Evolutionary conservation across 2,329 filamentous ascomycete genomes (phyloP).

Genomic region (Dactylonectria estremocensis): DNA sequence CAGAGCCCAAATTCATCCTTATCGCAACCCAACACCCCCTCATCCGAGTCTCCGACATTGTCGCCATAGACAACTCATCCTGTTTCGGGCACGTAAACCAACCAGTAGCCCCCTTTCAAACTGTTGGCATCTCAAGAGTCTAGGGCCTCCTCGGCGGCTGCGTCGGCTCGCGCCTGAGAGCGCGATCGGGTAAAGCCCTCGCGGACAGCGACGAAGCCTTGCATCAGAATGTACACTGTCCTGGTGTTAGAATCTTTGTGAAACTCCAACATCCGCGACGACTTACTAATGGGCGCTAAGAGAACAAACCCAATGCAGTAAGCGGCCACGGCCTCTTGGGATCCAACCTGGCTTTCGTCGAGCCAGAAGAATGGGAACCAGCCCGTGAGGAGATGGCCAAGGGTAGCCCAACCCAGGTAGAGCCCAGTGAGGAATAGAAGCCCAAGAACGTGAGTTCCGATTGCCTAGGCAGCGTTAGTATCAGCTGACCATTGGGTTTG

Average conservation of each 20-base stretch:
- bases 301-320: conserved; percentile 63
- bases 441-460: conserved; percentile 60
- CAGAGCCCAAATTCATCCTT: not conserved
- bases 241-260: conserved; percentile 35
- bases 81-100: not conserved
- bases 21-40: conserved; percentile 1
- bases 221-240: conserved; percentile 64
- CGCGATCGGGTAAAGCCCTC: conserved; percentile 56
- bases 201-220: conserved; percentile 65
- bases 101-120: not conserved
- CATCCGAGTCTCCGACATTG: not conserved
- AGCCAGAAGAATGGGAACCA: conserved; percentile 67
- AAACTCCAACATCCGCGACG: not conserved
- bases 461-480: conserved; percentile 55
- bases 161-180: conserved; percentile 43
- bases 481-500: not conserved
- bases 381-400: conserved; percentile 63
- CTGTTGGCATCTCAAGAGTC: conserved; percentile 30
- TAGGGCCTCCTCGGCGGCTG: conserved; percentile 45
- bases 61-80: not conserved
- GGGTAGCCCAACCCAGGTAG: conserved; percentile 66
- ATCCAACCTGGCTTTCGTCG: conserved; percentile 60
- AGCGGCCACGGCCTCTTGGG: conserved; percentile 60
- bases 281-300: conserved; percentile 63
- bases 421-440: conserved; percentile 57